Conservation (phyloP, 73 alveolate genomes). For the Paramecium caudatum region DNA sequence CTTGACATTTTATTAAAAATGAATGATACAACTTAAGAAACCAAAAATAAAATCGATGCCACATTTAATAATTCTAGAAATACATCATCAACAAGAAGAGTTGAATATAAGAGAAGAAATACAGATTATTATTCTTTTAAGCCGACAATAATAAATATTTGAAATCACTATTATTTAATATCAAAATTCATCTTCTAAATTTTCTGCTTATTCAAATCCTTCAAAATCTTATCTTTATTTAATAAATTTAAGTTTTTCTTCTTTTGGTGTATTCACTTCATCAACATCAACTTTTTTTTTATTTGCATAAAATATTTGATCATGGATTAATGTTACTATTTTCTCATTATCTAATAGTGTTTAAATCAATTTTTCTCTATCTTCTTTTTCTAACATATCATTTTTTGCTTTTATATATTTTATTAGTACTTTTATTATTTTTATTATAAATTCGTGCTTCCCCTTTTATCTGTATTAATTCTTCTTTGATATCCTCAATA, state of each 20-base stretch:
- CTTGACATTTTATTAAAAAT: conserved; percentile 37
- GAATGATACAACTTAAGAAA: conserved; percentile 4
- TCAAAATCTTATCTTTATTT: neutral
- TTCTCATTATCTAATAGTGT: conserved; percentile 72
- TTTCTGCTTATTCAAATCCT: neutral
- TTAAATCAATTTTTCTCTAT: conserved; percentile 71
- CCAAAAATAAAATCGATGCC: neutral
- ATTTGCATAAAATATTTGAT: conserved; percentile 73
- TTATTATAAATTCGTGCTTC: conserved; percentile 61
- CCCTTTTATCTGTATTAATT: conserved; percentile 69
- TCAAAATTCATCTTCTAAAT: conserved; percentile 62
- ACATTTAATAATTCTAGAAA: conserved; percentile 12
- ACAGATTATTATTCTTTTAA: conserved; percentile 46
- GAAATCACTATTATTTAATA: conserved; percentile 1
- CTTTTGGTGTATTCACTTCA: conserved; percentile 23
- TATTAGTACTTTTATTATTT: neutral
- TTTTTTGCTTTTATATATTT: neutral
- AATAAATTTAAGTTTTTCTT: neutral
- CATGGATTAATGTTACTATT: conserved; percentile 72
- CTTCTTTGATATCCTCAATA: conserved; percentile 88
- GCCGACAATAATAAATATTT: neutral
- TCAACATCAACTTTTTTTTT: conserved; percentile 38
- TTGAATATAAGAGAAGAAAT: conserved; percentile 63
- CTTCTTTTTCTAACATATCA: conserved; percentile 52
- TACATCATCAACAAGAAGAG: conserved; percentile 36